Conservation (phyloP, 306 rosid genomes). For the Carpinus viminea region DNA sequence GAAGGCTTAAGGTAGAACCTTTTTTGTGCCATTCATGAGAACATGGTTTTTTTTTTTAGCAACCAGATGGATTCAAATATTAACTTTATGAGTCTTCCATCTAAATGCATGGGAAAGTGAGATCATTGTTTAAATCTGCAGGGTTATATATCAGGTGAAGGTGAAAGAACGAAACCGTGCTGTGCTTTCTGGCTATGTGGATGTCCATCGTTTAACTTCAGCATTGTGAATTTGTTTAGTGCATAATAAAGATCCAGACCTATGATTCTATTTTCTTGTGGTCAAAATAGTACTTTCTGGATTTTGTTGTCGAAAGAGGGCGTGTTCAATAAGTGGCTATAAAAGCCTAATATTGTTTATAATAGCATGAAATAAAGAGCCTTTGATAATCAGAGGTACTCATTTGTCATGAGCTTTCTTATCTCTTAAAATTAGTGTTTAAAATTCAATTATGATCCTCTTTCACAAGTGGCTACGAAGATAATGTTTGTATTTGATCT, state of each 20-base stretch:
- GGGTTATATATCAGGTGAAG: conserved; percentile 75
- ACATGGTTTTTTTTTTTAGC: neutral
- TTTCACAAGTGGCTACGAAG: neutral
- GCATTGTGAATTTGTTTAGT: conserved; percentile 43
- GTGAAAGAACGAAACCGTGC: conserved; percentile 74
- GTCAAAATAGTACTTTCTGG: neutral
- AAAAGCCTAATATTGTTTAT: neutral
- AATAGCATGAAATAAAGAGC: neutral
- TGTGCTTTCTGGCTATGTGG: conserved; percentile 77
- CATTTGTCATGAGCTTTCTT: neutral
- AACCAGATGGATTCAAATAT: neutral
- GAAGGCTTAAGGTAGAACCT: conserved; percentile 61
- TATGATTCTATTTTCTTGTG: neutral
- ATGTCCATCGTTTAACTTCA: conserved; percentile 48
- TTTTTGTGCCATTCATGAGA: conserved; percentile 8
- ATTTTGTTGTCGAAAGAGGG: neutral
- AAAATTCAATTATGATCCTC: neutral
- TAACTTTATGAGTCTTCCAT: neutral
- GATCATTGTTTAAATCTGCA: conserved; percentile 36
- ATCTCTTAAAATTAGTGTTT: neutral
- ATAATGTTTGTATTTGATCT: neutral
- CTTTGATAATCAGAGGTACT: neutral
- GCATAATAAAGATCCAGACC: neutral
- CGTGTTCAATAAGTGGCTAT: neutral
- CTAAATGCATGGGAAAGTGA: conserved; percentile 7